These are phyloP conservation scores for Phanerodontia chrysosporium DNA, from an alignment of 768 basidiomycete genomes.

Conservation along the genomic window DNA sequence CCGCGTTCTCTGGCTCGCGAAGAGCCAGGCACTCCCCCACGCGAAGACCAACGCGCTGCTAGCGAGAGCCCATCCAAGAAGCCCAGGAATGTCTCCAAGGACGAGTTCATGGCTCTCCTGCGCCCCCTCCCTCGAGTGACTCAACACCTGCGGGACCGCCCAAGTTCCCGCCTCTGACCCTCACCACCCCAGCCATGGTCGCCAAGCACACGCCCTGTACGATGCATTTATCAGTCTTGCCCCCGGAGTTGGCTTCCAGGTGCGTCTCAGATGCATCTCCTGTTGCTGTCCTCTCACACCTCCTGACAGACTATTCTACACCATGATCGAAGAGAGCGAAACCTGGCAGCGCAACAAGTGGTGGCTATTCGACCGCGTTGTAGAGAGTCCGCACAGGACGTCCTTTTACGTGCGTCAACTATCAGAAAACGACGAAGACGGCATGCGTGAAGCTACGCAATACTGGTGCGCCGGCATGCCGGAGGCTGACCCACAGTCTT, in stretches of 20 bases:
- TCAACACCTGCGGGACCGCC: constrained; percentile 29
- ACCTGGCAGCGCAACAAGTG: constrained; percentile 73
- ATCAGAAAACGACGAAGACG: constrained; percentile 28
- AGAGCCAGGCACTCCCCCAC: background rate
- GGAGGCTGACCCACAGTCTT: background rate
- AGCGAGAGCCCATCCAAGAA: constrained; percentile 6
- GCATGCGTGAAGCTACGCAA: constrained; percentile 70
- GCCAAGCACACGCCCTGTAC: constrained; percentile 73
- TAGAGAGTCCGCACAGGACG: constrained; percentile 82
- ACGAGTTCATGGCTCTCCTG: constrained; percentile 55
- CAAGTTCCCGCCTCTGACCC: constrained; percentile 55
- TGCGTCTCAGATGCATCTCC: constrained; percentile 5
- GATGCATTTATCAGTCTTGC: constrained; percentile 62
- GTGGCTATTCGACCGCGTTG: constrained; percentile 80
- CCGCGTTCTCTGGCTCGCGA: background rate
- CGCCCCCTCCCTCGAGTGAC: constrained; percentile 40
- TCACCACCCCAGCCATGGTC: constrained; percentile 60
- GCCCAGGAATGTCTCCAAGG: constrained; percentile 27
- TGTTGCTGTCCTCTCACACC: background rate
- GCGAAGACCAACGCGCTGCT: background rate
- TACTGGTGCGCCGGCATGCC: constrained; percentile 50
- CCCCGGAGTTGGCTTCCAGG: constrained; percentile 66
- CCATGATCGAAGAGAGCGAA: constrained; percentile 58
- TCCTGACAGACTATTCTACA: constrained; percentile 57
- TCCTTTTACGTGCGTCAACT: constrained; percentile 62